Conservation (phyloP, 495 filamentous ascomycete genomes). For the Lineolata rhizophorae region DNA sequence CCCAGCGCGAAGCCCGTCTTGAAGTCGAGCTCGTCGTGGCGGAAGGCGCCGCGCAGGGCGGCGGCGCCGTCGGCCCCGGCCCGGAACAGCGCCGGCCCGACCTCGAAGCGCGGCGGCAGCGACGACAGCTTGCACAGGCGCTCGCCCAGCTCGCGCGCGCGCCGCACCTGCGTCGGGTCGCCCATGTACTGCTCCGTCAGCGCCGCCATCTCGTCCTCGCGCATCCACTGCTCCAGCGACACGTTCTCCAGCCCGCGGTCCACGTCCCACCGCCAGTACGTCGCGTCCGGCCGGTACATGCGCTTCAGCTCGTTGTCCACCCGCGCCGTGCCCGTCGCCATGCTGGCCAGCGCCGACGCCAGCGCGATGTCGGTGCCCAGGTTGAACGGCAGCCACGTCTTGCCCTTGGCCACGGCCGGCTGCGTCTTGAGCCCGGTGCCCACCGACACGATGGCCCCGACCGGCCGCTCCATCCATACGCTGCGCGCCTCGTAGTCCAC, state of each 20-base stretch:
- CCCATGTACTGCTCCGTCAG: constrained; percentile 15
- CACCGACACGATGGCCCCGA: constrained; percentile 14
- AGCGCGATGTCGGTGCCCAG: constrained; percentile 13
- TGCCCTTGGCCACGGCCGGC: constrained; percentile 11
- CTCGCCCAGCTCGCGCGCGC: constrained; percentile 8
- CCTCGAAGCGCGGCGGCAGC: constrained; percentile 11
- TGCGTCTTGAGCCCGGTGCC: constrained; percentile 16
- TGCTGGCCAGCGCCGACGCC: constrained; percentile 11
- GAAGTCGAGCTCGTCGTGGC: constrained; percentile 11
- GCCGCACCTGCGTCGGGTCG: constrained; percentile 10
- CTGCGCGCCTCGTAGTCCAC: constrained; percentile 14
- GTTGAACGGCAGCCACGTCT: constrained; percentile 14
- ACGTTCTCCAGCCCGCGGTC: constrained; percentile 13
- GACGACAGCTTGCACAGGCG: constrained; percentile 9
- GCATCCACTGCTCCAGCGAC: constrained; percentile 14
- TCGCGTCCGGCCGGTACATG: constrained; percentile 11
- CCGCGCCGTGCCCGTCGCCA: constrained; percentile 13
- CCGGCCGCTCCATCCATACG: constrained; percentile 11
- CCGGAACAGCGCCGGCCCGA: constrained; percentile 8
- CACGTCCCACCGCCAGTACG: constrained; percentile 15
- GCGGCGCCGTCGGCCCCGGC: constrained; percentile 10
- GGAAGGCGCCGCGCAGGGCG: constrained; percentile 6
- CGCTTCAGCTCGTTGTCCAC: constrained; percentile 16
- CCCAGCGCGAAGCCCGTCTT: constrained; percentile 14
- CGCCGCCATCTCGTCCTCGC: constrained; percentile 14